Evolutionary conservation across 257 asterid species (phyloP).

Genomic region (Primulina eburnea): DNA sequence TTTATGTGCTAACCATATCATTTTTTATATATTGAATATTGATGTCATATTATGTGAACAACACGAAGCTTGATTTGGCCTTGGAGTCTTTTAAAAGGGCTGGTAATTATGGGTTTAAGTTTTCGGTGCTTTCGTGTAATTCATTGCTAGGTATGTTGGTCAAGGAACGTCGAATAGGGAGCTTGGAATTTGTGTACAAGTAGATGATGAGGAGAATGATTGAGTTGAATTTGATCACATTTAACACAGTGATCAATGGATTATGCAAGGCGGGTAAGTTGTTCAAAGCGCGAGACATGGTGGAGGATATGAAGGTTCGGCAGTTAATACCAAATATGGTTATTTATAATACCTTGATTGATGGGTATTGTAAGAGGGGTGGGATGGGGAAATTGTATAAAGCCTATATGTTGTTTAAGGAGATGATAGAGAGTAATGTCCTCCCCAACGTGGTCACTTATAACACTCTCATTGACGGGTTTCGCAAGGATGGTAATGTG

Average conservation of each 20-base stretch:
- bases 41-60: slow-evolving; percentile 46
- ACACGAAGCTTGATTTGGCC: slow-evolving; percentile 47
- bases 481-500: slow-evolving; percentile 69
- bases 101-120: slow-evolving; percentile 64
- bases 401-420: slow-evolving; percentile 61
- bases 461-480: slow-evolving; percentile 70
- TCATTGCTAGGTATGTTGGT: slow-evolving; percentile 51
- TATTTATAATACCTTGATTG: slow-evolving; percentile 66
- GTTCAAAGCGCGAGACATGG: slow-evolving; percentile 64
- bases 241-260: slow-evolving; percentile 66
- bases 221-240: slow-evolving; percentile 44
- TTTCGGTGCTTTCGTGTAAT: slow-evolving; percentile 62
- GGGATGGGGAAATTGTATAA: too few relatives aligned
- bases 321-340: slow-evolving; percentile 62
- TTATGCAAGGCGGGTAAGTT: slow-evolving; percentile 77
- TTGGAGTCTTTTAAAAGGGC: slow-evolving; percentile 76
- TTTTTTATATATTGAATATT: slow-evolving; percentile 72
- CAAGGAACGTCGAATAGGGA: slow-evolving; percentile 41
- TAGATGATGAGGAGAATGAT: slow-evolving; percentile 76
- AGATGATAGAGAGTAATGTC: slow-evolving; percentile 62
- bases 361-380: slow-evolving; percentile 75
- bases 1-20: slow-evolving; percentile 48
- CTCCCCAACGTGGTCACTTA: slow-evolving; percentile 59
- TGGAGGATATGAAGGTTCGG: slow-evolving; percentile 75
- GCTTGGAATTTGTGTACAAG: slow-evolving; percentile 57